Percentiles rank a stretch among this genome's conserved stretches.
These are phyloP conservation scores for Pestalotiopsis fici DNA, from an alignment of 2,329 filamentous ascomycete genomes.

Conservation along the genomic window DNA sequence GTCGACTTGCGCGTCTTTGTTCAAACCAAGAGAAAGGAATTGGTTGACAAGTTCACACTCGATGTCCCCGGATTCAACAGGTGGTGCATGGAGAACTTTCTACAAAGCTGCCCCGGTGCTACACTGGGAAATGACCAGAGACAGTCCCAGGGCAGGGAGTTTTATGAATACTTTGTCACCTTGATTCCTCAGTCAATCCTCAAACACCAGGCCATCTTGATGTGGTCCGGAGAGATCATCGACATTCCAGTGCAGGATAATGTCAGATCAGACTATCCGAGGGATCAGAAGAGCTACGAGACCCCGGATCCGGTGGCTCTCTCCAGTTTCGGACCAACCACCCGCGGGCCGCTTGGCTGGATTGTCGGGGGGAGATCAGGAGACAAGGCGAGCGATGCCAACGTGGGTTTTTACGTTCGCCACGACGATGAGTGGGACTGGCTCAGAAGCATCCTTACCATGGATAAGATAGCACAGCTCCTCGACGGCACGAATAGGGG, in stretches of 20 bases:
- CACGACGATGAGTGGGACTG: constrained; percentile 19
- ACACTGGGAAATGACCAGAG: constrained; percentile 23
- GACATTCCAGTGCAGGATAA: constrained; percentile 20
- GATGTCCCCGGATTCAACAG: constrained; percentile 21
- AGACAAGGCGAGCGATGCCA: constrained; percentile 12
- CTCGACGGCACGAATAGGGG: constrained; percentile 10
- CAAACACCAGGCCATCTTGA: constrained; percentile 22
- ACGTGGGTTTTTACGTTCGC: constrained; percentile 23
- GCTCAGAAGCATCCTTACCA: constrained; percentile 13
- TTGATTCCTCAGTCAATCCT: constrained; percentile 24
- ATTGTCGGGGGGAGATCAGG: constrained; percentile 33
- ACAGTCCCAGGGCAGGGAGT: constrained; percentile 23
- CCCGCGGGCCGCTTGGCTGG: constrained; percentile 27
- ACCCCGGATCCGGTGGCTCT: constrained; percentile 16
- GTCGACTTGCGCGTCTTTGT: constrained; percentile 36
- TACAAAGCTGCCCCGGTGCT: constrained; percentile 24
- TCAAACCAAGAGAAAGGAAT: constrained; percentile 37
- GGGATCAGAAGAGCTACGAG: constrained; percentile 21
- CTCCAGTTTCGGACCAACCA: constrained; percentile 21
- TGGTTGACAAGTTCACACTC: constrained; percentile 10
- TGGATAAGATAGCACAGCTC: background rate
- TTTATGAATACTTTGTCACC: constrained; percentile 25
- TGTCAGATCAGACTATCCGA: constrained; percentile 16
- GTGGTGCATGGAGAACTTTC: constrained; percentile 22
- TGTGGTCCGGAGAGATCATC: constrained; percentile 20